These are phyloP conservation scores for Lagerstroemia speciosa DNA, from an alignment of 345 rosid species.

Conservation along the genomic window DNA sequence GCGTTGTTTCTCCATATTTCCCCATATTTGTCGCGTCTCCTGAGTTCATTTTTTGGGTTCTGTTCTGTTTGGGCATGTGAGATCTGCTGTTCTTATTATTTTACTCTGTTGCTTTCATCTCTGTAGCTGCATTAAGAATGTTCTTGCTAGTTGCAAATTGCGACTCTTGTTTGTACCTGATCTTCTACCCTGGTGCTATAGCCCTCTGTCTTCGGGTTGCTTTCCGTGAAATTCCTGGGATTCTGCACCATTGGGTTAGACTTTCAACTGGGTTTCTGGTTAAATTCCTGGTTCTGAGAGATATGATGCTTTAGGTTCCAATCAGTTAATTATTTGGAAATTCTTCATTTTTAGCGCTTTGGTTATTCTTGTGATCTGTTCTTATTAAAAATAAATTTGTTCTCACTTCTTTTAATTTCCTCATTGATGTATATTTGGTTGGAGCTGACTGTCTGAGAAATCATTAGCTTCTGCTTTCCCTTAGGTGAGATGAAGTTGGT, in stretches of 20 bases:
- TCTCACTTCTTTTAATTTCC: too few relatives aligned
- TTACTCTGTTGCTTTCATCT: background rate
- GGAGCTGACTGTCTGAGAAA: background rate
- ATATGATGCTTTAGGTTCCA: background rate
- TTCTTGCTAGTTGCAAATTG: background rate
- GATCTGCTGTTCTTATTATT: background rate
- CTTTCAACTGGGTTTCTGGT: background rate
- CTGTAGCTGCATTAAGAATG: background rate
- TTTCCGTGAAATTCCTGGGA: background rate
- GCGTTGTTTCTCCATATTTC: background rate
- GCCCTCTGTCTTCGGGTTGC: background rate
- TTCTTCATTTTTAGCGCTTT: background rate
- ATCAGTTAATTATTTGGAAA: background rate
- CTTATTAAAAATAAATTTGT: background rate
- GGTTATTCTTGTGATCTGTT: background rate
- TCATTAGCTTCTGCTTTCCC: background rate
- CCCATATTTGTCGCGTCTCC: slow-evolving; percentile 1
- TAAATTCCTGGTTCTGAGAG: background rate
- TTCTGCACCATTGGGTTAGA: background rate
- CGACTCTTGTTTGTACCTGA: background rate
- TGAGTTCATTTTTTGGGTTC: background rate
- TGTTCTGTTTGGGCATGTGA: background rate
- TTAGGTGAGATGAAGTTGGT: background rate
- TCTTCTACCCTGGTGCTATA: background rate
- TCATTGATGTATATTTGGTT: too few relatives aligned